A percentile compares a stretch with the other conserved stretches of the same genome.
Conservation (phyloP, 495 filamentous ascomycete species). For the Usnea hakonensis region DNA sequence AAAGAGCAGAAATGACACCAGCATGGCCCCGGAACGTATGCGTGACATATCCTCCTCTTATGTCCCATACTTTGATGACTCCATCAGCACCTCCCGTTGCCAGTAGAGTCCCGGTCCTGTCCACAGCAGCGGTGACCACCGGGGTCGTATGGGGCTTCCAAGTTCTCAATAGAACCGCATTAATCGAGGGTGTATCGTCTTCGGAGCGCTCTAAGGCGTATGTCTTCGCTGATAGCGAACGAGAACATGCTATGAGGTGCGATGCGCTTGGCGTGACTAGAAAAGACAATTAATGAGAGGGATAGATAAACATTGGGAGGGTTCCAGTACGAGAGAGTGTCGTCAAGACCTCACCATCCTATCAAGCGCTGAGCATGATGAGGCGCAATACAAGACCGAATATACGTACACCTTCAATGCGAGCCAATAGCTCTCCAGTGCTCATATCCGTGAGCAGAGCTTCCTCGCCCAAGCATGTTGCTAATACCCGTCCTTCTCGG, state of each 20-base stretch:
- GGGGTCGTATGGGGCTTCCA: slow-evolving; percentile 87
- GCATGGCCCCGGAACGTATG: slow-evolving; percentile 92
- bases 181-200: slow-evolving; percentile 44
- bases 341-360: slow-evolving; percentile 92
- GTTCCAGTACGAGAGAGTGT: slow-evolving; percentile 63
- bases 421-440: slow-evolving; percentile 72
- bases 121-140: slow-evolving; percentile 73
- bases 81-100: slow-evolving; percentile 91
- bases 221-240: slow-evolving; percentile 88
- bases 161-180: slow-evolving; percentile 62
- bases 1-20: slow-evolving; percentile 80
- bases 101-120: slow-evolving; percentile 78
- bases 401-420: slow-evolving; percentile 77
- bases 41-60: slow-evolving; percentile 80
- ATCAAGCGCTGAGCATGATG: not conserved
- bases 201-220: slow-evolving; percentile 61
- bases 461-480: slow-evolving; percentile 81
- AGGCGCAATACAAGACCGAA: not conserved
- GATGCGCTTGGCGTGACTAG: slow-evolving; percentile 79
- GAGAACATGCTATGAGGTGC: slow-evolving; percentile 82
- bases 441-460: slow-evolving; percentile 77
- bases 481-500: slow-evolving; percentile 71
- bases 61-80: slow-evolving; percentile 93
- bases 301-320: not conserved
- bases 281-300: not conserved